These are phyloP conservation scores for Pythium scleroteichum DNA, from an alignment of 352 stramenopile genomes.

Conservation along the genomic window DNA sequence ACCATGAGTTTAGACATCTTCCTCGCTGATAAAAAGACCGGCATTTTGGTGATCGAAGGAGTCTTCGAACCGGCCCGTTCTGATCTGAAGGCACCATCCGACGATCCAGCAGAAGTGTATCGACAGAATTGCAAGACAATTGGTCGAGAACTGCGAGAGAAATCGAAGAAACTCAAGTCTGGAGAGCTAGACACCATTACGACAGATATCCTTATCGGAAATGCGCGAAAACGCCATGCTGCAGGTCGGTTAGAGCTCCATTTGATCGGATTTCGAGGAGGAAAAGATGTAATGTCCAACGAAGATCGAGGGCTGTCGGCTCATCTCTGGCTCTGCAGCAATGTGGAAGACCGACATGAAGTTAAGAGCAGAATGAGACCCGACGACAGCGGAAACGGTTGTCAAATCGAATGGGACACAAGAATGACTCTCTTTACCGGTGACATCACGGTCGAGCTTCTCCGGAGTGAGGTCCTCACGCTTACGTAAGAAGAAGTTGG, in stretches of 20 bases:
- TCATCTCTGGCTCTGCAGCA: conserved; percentile 45
- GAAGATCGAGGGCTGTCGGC: conserved; percentile 25
- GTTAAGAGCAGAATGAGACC: conserved; percentile 29
- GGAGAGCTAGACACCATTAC: conserved; percentile 10
- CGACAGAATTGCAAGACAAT: conserved; percentile 14
- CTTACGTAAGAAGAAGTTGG: conserved; percentile 35
- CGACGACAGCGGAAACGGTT: conserved; percentile 9
- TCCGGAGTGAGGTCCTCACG: conserved; percentile 41
- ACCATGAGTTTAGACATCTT: conserved; percentile 35
- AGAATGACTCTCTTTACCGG: conserved; percentile 42
- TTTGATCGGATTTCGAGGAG: conserved; percentile 27
- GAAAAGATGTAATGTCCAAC: neutral
- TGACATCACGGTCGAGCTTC: conserved; percentile 36
- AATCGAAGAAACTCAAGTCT: conserved; percentile 26
- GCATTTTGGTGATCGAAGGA: conserved; percentile 35
- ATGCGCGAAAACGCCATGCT: neutral
- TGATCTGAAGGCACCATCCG: conserved; percentile 13
- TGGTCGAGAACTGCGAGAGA: conserved; percentile 21
- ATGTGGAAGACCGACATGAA: conserved; percentile 34
- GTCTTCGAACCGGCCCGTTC: conserved; percentile 43
- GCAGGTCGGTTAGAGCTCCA: conserved; percentile 46
- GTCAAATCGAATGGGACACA: conserved; percentile 33
- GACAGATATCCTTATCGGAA: conserved; percentile 2
- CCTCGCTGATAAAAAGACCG: conserved; percentile 36
- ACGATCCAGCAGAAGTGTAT: conserved; percentile 20